Conservation (phyloP, 164 flowering plant genomes). For the Euptelea pleiosperma region DNA sequence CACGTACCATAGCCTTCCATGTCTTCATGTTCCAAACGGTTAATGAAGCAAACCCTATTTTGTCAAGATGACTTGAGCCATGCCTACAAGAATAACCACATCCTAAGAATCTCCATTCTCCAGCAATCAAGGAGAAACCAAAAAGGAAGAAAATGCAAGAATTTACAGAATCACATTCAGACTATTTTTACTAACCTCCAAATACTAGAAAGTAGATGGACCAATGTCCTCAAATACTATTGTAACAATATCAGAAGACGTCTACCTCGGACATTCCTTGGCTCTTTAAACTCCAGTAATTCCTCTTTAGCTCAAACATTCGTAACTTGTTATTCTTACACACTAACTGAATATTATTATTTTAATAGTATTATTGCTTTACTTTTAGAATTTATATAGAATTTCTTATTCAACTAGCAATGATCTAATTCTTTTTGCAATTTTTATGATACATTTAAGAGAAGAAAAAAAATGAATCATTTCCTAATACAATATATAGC, state of each 20-base stretch:
- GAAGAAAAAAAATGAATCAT: too few relatives aligned
- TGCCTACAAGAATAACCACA: conserved; percentile 32
- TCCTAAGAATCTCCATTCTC: conserved; percentile 8
- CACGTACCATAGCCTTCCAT: conserved; percentile 91
- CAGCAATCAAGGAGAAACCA: background rate
- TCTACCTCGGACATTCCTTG: background rate
- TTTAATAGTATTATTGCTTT: too few relatives aligned
- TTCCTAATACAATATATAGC: too few relatives aligned
- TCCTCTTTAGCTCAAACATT: background rate
- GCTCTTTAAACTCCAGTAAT: background rate
- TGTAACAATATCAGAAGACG: background rate
- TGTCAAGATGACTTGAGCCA: conserved; percentile 46
- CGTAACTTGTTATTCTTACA: too few relatives aligned
- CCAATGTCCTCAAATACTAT: background rate
- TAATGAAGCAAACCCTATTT: conserved; percentile 75
- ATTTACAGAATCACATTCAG: background rate
- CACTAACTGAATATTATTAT: too few relatives aligned
- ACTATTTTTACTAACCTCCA: background rate
- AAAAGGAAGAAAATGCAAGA: background rate
- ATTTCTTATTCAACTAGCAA: too few relatives aligned
- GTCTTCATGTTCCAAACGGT: conserved; percentile 98
- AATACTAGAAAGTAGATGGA: background rate
- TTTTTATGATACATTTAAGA: too few relatives aligned
- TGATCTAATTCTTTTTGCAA: too few relatives aligned
- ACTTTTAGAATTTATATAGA: too few relatives aligned